Conservation (phyloP, 1,284 basidiomycete species). For the Phellinidium pouzarii region DNA sequence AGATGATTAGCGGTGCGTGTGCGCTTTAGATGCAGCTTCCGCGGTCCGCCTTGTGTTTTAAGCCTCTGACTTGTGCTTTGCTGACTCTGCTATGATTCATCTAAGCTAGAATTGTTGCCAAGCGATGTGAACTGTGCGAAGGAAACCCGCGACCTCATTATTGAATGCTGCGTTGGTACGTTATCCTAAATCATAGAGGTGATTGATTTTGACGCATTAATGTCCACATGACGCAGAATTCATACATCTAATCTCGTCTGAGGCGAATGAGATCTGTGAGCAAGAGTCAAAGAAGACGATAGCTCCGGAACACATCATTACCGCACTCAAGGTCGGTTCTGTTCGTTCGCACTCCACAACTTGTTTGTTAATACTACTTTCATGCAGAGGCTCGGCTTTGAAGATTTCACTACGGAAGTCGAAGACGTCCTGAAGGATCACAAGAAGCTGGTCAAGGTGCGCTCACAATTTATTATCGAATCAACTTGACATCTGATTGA, state of each 20-base stretch:
- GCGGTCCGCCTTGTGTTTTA: constrained; percentile 10
- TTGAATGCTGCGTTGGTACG: constrained; percentile 95
- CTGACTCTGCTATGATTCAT: constrained; percentile 1
- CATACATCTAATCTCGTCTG: constrained; percentile 94
- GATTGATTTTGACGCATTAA: too few relatives aligned
- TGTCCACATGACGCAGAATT: too few relatives aligned
- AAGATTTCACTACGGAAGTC: constrained; percentile 81
- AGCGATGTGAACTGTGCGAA: constrained; percentile 88
- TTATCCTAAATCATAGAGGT: too few relatives aligned
- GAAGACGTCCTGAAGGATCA: constrained; percentile 91
- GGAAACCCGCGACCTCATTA: constrained; percentile 93
- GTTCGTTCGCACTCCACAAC: constrained; percentile 3
- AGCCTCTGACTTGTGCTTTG: constrained; percentile 18
- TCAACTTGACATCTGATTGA: constrained; percentile 2
- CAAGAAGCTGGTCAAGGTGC: constrained; percentile 89
- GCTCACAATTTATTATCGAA: constrained; percentile 18
- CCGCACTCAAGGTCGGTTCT: constrained; percentile 73
- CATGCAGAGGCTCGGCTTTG: constrained; percentile 78
- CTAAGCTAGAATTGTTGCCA: constrained; percentile 67
- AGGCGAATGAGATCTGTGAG: constrained; percentile 98
- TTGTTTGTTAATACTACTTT: constrained; percentile 16
- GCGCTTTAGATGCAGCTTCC: constrained; percentile 5
- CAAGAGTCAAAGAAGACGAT: constrained; percentile 99
- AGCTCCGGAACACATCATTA: constrained; percentile 93
- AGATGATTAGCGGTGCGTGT: constrained; percentile 84